These are phyloP conservation scores for Aegilops tauschii DNA, from an alignment of 176 grass and related monocot species.

Conservation along the genomic window DNA sequence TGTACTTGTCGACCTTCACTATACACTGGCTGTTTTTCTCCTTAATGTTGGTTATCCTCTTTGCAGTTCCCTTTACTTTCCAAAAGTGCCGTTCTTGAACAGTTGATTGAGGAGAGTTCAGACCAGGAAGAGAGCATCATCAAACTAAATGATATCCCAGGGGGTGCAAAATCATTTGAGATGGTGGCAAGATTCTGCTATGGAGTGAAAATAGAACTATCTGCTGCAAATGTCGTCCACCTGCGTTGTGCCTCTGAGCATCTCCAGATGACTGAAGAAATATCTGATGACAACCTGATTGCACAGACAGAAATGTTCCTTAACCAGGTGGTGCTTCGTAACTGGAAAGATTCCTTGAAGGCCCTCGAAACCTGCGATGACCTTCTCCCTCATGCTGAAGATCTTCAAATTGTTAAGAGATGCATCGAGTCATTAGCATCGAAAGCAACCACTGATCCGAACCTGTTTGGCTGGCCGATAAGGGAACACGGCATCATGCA, in stretches of 20 bases:
- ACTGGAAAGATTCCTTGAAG: conserved; percentile 82
- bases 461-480: conserved; percentile 87
- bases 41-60: conserved; percentile 10
- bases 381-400: conserved; percentile 68
- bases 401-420: conserved; percentile 77
- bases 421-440: conserved; percentile 83
- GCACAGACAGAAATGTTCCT: conserved; percentile 74
- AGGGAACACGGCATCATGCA: conserved; percentile 68
- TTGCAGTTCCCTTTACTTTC: conserved; percentile 89
- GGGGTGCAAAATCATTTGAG: conserved; percentile 81
- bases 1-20: not conserved
- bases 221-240: conserved; percentile 67
- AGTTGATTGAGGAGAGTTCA: conserved; percentile 66
- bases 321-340: conserved; percentile 71
- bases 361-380: conserved; percentile 77
- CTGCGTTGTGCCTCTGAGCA: conserved; percentile 72
- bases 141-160: conserved; percentile 62
- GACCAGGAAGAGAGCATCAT: conserved; percentile 51
- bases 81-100: conserved; percentile 61
- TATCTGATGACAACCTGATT: conserved; percentile 79
- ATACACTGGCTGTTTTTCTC: not conserved
- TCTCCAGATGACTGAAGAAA: conserved; percentile 82
- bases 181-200: conserved; percentile 90
- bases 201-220: conserved; percentile 82
- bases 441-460: conserved; percentile 74